phyloP scores from a whole-genome alignment of 306 rosid species.

The Comarum palustre region DNA sequence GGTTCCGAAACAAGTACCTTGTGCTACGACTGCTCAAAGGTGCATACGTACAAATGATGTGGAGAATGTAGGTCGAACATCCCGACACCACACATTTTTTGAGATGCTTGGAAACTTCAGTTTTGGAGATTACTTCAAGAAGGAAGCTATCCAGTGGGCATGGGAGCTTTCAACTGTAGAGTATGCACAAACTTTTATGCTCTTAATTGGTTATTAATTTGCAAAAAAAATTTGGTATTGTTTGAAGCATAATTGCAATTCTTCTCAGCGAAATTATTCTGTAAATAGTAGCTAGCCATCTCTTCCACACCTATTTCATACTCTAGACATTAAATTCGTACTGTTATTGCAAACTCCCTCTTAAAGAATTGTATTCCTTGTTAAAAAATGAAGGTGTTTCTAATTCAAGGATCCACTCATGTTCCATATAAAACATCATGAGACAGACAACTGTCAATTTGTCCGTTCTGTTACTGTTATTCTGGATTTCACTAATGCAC shows the following conservation, averaged over 20 bases:
- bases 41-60: conserved; percentile 86
- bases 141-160: conserved; percentile 83
- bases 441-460: neutral
- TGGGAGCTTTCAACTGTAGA: conserved; percentile 81
- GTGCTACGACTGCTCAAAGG: conserved; percentile 75
- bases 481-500: neutral
- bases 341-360: neutral
- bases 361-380: neutral
- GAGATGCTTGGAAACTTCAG: conserved; percentile 99
- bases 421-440: neutral
- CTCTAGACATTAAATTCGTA: neutral
- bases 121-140: conserved; percentile 93
- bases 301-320: neutral
- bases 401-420: neutral
- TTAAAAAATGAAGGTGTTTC: neutral
- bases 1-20: conserved; percentile 62
- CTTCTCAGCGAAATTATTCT: neutral
- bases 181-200: conserved; percentile 41
- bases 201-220: neutral
- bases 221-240: conserved; percentile 3
- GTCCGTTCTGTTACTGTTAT: neutral
- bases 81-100: conserved; percentile 81
- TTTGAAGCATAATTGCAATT: conserved; percentile 4
- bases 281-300: neutral
- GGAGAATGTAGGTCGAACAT: conserved; percentile 76